Percentiles rank a stretch among this genome's conserved stretches.
Evolutionary conservation across 2,329 filamentous ascomycete genomes (phyloP).

Genomic region (Gremmenia infestans): DNA sequence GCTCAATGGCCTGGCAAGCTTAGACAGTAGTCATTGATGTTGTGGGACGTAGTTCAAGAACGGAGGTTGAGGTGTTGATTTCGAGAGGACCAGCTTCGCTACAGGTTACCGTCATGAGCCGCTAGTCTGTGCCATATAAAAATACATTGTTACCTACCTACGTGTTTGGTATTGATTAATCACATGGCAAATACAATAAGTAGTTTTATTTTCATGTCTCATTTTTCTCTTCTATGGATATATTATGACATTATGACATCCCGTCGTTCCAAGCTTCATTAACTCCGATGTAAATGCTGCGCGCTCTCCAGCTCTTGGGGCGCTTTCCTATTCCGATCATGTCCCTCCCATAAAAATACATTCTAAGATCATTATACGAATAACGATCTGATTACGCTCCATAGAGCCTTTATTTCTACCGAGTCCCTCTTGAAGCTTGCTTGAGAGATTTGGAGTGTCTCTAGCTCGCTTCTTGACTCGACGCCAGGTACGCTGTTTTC

Average conservation of each 20-base stretch:
- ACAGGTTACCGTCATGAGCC: slow-evolving; percentile 17
- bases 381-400: slow-evolving; percentile 1
- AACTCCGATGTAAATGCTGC: slow-evolving; percentile 20
- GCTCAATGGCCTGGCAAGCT: slow-evolving; percentile 24
- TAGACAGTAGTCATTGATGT: slow-evolving; percentile 24
- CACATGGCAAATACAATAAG: not conserved
- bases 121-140: not conserved
- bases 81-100: slow-evolving; percentile 11
- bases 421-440: not conserved
- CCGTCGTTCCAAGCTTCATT: not conserved
- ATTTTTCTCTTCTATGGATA: slow-evolving; percentile 1
- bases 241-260: slow-evolving; percentile 1
- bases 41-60: slow-evolving; percentile 10
- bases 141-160: too few species aligned
- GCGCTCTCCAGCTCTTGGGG: slow-evolving; percentile 31
- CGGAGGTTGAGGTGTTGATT: slow-evolving; percentile 9
- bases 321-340: slow-evolving; percentile 13
- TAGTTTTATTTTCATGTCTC: not conserved
- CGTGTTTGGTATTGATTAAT: not conserved
- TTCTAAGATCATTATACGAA: not conserved
- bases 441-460: not conserved
- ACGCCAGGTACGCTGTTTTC: not conserved
- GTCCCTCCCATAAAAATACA: slow-evolving; percentile 3
- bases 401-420: not conserved
- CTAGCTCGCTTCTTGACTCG: not conserved